These are phyloP conservation scores for Quercus suber DNA, from an alignment of 306 rosid species.

Conservation along the genomic window DNA sequence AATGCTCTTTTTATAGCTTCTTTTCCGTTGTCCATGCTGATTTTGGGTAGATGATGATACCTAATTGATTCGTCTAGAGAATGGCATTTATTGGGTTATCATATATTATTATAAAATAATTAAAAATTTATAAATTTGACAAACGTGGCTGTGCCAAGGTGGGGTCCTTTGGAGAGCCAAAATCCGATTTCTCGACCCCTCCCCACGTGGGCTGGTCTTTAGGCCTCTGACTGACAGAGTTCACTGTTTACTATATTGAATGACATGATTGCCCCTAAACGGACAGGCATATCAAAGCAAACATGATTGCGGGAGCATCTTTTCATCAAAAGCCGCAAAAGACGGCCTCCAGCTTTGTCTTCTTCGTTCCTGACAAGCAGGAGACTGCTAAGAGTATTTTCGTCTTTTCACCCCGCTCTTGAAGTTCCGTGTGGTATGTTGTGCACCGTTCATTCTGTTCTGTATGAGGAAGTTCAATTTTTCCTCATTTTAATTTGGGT, in stretches of 20 bases:
- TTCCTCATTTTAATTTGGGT: too few species aligned
- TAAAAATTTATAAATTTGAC: too few species aligned
- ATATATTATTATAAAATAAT: too few species aligned
- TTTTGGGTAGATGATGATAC: too few species aligned
- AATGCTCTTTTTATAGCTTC: too few species aligned
- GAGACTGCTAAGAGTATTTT: background rate
- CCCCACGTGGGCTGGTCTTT: constrained; percentile 35
- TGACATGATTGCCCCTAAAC: constrained; percentile 12
- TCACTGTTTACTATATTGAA: background rate
- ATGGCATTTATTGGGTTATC: too few species aligned
- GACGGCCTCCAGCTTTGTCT: constrained; percentile 40
- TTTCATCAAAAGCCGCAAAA: constrained; percentile 39
- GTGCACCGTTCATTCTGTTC: background rate
- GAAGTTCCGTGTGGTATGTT: background rate
- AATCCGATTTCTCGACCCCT: constrained; percentile 14
- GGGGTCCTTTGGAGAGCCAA: background rate
- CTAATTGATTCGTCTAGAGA: too few species aligned
- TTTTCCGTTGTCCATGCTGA: too few species aligned
- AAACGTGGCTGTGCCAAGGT: background rate
- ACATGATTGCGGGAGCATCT: constrained; percentile 34
- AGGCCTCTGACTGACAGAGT: background rate
- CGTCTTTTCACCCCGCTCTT: background rate
- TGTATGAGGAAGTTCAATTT: background rate
- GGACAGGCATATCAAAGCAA: background rate
- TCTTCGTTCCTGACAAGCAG: constrained; percentile 21